Conservation (phyloP, 495 filamentous ascomycete genomes). For the Annulohypoxylon maeteangense region DNA sequence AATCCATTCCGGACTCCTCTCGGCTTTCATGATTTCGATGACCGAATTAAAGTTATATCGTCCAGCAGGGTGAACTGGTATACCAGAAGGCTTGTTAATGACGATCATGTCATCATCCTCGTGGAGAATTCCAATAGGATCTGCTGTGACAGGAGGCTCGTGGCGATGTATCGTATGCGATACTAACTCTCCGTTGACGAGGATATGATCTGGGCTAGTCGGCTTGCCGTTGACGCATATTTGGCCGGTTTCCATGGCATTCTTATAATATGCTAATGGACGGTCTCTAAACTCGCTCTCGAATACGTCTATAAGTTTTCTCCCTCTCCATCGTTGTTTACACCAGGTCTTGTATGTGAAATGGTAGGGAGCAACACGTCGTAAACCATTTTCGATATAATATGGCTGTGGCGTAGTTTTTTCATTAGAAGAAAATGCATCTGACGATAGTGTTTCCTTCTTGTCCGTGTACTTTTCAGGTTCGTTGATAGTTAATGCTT, state of each 20-base stretch:
- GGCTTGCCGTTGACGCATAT: constrained; percentile 78
- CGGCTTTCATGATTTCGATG: constrained; percentile 88
- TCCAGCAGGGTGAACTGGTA: constrained; percentile 94
- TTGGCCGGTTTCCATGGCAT: constrained; percentile 80
- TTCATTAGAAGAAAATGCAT: constrained; percentile 66
- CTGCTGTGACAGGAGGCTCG: constrained; percentile 88
- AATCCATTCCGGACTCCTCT: constrained; percentile 73
- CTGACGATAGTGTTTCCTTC: constrained; percentile 37
- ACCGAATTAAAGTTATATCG: constrained; percentile 95
- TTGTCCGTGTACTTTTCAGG: neutral
- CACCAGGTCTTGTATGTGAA: constrained; percentile 95
- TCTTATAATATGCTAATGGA: constrained; percentile 84
- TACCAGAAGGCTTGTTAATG: constrained; percentile 94
- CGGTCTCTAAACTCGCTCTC: constrained; percentile 87
- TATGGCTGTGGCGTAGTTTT: constrained; percentile 78
- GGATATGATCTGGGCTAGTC: constrained; percentile 59
- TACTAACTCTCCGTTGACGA: constrained; percentile 74
- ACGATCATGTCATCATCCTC: constrained; percentile 93
- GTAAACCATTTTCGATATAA: constrained; percentile 79
- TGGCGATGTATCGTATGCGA: constrained; percentile 95
- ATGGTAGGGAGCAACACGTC: constrained; percentile 87
- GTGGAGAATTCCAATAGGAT: constrained; percentile 82
- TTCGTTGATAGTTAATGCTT: constrained; percentile 22
- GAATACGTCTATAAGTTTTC: constrained; percentile 81
- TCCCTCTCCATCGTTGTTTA: constrained; percentile 88